Conservation (phyloP, 305 asterid species). For the Solanum hybrid region DNA sequence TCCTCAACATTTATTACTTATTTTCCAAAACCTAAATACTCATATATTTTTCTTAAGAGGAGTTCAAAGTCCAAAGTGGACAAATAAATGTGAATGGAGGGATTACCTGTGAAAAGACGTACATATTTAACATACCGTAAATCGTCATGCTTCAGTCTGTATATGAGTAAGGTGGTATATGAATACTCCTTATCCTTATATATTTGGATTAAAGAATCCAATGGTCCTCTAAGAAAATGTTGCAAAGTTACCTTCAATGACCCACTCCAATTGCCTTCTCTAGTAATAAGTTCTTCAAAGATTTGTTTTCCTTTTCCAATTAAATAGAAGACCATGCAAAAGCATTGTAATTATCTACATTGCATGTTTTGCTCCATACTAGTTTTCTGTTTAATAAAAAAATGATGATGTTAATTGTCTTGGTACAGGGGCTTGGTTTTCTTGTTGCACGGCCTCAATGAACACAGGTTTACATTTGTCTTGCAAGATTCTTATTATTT, state of each 20-base stretch:
- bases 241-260: neutral
- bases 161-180: neutral
- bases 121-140: neutral
- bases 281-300: neutral
- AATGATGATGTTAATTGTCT: neutral
- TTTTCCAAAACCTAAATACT: neutral
- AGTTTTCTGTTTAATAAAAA: neutral
- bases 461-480: conserved; percentile 59
- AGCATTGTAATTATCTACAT: neutral
- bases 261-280: neutral
- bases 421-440: conserved; percentile 66
- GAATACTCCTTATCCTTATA: neutral
- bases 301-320: neutral
- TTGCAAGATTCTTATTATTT: neutral
- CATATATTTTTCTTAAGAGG: neutral
- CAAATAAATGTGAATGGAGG: neutral
- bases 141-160: neutral
- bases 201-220: neutral
- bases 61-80: neutral
- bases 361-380: neutral
- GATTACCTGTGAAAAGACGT: neutral
- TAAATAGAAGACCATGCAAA: neutral
- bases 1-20: neutral
- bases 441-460: conserved; percentile 82
- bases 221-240: neutral